Percentiles rank a stretch among this genome's conserved stretches.
These are phyloP conservation scores for Vigna trinervia DNA, from an alignment of 306 rosid species.

Conservation along the genomic window DNA sequence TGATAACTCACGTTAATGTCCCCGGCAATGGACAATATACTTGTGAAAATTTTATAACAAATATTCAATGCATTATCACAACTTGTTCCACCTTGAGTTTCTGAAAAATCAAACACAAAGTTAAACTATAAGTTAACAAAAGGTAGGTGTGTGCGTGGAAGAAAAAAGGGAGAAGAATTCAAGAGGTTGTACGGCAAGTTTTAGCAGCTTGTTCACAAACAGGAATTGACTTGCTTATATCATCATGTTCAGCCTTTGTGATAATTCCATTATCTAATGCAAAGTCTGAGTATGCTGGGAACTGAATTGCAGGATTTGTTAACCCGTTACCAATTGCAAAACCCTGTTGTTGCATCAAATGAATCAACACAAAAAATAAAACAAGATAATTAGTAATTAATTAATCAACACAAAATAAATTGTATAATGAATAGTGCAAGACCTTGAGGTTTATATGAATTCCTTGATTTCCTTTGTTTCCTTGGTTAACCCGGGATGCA, in stretches of 20 bases:
- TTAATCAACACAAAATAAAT: neutral
- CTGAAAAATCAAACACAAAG: slow-evolving; percentile 52
- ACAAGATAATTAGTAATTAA: neutral
- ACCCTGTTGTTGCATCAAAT: slow-evolving; percentile 60
- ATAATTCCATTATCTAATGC: slow-evolving; percentile 71
- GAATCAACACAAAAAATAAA: neutral
- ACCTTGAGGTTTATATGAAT: slow-evolving; percentile 78
- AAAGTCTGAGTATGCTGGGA: slow-evolving; percentile 74
- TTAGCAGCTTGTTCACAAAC: slow-evolving; percentile 53
- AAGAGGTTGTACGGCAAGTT: slow-evolving; percentile 59
- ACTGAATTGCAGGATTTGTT: slow-evolving; percentile 82
- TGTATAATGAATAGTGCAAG: neutral
- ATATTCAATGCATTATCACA: slow-evolving; percentile 49
- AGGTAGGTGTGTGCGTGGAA: neutral
- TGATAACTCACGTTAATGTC: slow-evolving; percentile 64
- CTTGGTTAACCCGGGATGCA: slow-evolving; percentile 75
- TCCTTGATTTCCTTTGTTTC: slow-evolving; percentile 80
- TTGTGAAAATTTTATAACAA: slow-evolving; percentile 54
- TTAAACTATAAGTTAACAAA: neutral
- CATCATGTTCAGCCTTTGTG: slow-evolving; percentile 46
- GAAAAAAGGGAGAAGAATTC: neutral
- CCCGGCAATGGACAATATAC: slow-evolving; percentile 52
- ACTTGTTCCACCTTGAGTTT: slow-evolving; percentile 57
- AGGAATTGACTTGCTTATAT: slow-evolving; percentile 59
- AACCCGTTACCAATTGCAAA: slow-evolving; percentile 92